phyloP scores from a whole-genome alignment of 768 basidiomycete genomes.

The Trametes sanguinea region DNA sequence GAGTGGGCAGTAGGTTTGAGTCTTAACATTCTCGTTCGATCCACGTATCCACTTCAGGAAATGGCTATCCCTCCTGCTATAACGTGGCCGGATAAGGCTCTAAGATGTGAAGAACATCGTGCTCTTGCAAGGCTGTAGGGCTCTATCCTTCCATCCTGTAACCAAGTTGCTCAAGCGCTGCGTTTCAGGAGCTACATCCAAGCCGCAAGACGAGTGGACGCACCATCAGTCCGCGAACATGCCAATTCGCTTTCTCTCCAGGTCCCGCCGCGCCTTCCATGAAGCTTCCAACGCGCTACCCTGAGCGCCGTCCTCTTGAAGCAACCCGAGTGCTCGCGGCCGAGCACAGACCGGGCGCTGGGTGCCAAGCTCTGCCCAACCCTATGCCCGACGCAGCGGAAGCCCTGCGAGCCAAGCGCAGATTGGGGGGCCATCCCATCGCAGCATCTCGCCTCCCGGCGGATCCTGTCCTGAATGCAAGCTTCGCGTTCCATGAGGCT shows the following conservation, averaged over 20 bases:
- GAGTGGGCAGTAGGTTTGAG: too few relatives aligned
- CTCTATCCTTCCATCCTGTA: too few relatives aligned
- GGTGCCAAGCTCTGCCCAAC: not conserved
- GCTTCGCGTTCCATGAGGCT: constrained; percentile 20
- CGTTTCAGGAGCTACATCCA: too few relatives aligned
- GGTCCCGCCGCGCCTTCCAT: not conserved
- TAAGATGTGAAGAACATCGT: too few relatives aligned
- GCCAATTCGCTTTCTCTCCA: not conserved
- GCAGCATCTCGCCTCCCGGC: constrained; percentile 7
- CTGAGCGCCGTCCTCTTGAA: not conserved
- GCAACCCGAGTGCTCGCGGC: not conserved
- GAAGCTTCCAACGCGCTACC: not conserved
- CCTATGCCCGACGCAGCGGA: not conserved
- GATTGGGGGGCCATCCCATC: constrained; percentile 1
- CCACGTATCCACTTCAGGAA: too few relatives aligned
- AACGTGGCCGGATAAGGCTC: too few relatives aligned
- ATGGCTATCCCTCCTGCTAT: too few relatives aligned
- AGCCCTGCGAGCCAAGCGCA: not conserved
- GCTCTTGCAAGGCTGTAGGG: too few relatives aligned
- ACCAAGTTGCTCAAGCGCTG: too few relatives aligned
- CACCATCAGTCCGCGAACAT: not conserved
- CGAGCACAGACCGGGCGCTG: not conserved
- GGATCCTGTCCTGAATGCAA: constrained; percentile 8
- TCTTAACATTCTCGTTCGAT: too few relatives aligned
- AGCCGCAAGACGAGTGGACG: not conserved